Evolutionary conservation across 495 filamentous ascomycete genomes (phyloP).

Genomic region (Neurospora sublineolata): DNA sequence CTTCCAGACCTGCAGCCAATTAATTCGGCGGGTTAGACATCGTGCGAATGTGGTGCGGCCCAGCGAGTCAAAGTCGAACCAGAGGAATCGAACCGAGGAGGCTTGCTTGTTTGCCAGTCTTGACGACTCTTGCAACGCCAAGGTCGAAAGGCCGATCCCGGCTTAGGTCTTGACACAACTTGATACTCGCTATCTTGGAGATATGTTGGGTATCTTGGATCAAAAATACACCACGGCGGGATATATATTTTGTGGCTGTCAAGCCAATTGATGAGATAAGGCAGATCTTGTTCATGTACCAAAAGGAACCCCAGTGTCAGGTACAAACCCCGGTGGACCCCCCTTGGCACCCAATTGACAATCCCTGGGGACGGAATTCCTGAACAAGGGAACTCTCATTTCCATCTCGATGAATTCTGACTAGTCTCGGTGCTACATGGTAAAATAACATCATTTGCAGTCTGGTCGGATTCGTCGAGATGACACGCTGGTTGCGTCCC

Average conservation of each 20-base stretch:
- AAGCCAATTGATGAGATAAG: neutral
- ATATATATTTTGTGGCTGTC: neutral
- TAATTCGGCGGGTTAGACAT: neutral
- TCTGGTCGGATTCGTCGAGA: neutral
- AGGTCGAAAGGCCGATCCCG: neutral
- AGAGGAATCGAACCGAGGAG: neutral
- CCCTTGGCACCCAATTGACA: neutral
- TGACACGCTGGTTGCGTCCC: neutral
- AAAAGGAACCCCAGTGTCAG: neutral
- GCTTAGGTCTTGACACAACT: neutral
- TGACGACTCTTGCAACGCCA: neutral
- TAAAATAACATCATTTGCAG: neutral
- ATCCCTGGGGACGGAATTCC: neutral
- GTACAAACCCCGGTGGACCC: neutral
- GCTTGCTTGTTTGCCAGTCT: neutral
- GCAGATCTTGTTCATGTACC: neutral
- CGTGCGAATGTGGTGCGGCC: neutral
- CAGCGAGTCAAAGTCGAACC: neutral
- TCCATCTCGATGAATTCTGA: neutral
- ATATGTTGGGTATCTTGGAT: neutral
- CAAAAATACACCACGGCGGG: neutral
- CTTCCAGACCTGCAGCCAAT: neutral
- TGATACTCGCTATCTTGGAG: neutral
- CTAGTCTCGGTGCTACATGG: neutral
- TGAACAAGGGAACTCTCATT: neutral